Evolutionary conservation across 305 asterid genomes (phyloP).

Genomic region (Solanum chacoense): DNA sequence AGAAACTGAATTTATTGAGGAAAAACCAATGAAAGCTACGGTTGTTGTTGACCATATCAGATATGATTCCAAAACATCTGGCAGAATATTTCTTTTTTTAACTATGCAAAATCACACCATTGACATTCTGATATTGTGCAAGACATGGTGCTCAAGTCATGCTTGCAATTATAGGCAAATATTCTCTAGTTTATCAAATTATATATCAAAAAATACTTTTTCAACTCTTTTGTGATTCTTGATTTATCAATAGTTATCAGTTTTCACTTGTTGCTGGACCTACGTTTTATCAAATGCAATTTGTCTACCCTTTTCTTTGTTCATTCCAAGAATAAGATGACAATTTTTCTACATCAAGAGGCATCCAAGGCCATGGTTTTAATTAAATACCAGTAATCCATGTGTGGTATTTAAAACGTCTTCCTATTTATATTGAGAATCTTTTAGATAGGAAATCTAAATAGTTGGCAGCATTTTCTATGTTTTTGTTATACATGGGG

Average conservation of each 20-base stretch:
- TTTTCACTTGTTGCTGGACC: neutral
- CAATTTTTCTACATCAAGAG: neutral
- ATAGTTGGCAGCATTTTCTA: too few species aligned
- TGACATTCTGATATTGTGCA: neutral
- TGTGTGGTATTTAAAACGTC: neutral
- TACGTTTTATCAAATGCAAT: neutral
- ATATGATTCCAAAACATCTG: neutral
- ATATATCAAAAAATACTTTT: neutral
- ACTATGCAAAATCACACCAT: neutral
- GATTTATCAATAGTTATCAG: neutral
- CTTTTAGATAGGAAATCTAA: too few species aligned
- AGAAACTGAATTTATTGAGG: neutral
- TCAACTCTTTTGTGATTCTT: neutral
- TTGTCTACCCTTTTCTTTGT: neutral
- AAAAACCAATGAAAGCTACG: slow-evolving; percentile 19
- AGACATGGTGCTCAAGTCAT: neutral
- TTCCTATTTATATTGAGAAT: neutral
- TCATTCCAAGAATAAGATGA: neutral
- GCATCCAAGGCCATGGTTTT: neutral
- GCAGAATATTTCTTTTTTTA: neutral
- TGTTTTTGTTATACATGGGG: neutral
- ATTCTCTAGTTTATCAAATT: neutral
- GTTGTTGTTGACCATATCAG: neutral
- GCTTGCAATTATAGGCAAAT: neutral
- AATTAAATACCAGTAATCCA: neutral